Base-by-base conservation (phyloP, 768 basidiomycete genomes). In the Suillus bovinus region DNA sequence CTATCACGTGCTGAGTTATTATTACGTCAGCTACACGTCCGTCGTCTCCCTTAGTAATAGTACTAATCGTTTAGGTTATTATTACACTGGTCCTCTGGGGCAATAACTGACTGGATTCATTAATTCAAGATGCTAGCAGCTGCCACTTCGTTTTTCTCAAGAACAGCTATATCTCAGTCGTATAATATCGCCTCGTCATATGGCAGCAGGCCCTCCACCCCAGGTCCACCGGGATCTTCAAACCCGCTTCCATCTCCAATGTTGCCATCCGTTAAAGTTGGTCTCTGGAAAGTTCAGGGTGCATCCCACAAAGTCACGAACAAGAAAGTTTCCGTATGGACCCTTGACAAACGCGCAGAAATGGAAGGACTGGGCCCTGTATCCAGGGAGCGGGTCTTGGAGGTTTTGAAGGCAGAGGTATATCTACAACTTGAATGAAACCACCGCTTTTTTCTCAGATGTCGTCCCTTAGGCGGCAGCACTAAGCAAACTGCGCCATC, bases 321-420 rank as follows among this genome's bases (percentile, higher is more conserved):
- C 65, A 97, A 98, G 75, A 88, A 87, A 61, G 96, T 98, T 6
- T 91, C 89, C 20, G 88, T 99, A 20, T 99, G 96, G 96, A 83
- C 84, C 31, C 90, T 91, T 66, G 95, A 99, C 72, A 98, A 98
- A 79, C 81, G 84, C 61, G 79, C 81, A 0, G 93, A 94, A 62
- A 81, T 87, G 81, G 91, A 94, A 66, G 81, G 87, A 59, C 76
- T 91, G 68, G 82, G 84, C 2, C 80, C 83, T 4, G 62, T 79
- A 44, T 87, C 86, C 44, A 88, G 79, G 72, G 96, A 96, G 60
- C 84, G 83, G 68, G 85, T 88, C 3, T 66, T 96, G 22, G 94
- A 96, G 66, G 86, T 93, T 3, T 74, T 99, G 73, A 98, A 96
- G 75, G 85, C 88, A 34, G 96, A 99, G 88, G 96, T 93, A 71